Base-by-base conservation (phyloP, 345 rosid species). In the Bretschneidera sinensis region DNA sequence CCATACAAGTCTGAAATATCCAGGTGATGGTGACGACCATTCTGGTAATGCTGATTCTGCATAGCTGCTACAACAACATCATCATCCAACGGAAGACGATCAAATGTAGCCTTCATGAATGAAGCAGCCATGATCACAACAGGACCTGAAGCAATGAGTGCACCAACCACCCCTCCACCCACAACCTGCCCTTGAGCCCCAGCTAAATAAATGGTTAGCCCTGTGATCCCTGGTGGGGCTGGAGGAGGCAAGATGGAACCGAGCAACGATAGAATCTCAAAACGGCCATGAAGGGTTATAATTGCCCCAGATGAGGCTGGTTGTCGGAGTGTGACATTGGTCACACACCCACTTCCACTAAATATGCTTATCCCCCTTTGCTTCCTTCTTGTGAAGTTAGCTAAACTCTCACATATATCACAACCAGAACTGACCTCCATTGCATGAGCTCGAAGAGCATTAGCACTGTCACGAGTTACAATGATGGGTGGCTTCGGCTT, bases 401-500 rank as follows among this genome's bases (percentile, higher is more conserved):
- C 80, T 61, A 89, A 64, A 68, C 90, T 81, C 74, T 90, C 91
- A 55, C 74, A 78, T 20, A 94, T 85, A 34, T 94, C 96, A 52
- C 91, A 86, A 19, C 97, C 99, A 1, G 99, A 84, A 66, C 84
- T 86, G 50, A 94, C 85, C 82, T 94, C 96, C 87, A 90, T 81
- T 43, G 95, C 97, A 22, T 94, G 89, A 10, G 92, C 90, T 17
- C 92, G 74, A 51, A 94, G 85, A 0, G 99, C 86, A 61, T 83
- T 88, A 21, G 95, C 91, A 47, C 95, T 88, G 64, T 94, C 99
- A 23, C 83, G 75, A 10, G 97, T 85, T 57, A 90, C n/a, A n/a
- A n/a, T 83, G 45, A 94, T 83, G 17, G 99, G 96, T n/a, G 96
- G 99, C 69, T 94, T 94, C 0, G 99, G 99, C 71, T 88, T 94